Percentiles rank a stretch among this genome's conserved stretches.
Conservation (phyloP, 495 filamentous ascomycete species). For the Entonaema liquescens region DNA sequence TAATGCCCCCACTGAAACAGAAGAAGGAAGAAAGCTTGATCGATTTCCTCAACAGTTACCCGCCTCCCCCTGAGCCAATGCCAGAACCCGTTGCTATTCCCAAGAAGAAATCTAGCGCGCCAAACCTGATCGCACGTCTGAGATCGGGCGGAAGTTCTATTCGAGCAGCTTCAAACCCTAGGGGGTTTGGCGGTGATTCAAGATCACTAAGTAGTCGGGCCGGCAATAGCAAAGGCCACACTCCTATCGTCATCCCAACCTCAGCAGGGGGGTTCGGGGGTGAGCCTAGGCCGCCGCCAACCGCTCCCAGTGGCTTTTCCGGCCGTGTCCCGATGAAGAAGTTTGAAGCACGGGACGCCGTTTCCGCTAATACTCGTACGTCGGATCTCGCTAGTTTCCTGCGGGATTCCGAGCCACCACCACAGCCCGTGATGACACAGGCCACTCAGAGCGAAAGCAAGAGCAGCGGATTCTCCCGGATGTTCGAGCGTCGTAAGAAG, state of each 20-base stretch:
- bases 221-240: conserved; percentile 48
- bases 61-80: conserved; percentile 70
- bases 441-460: conserved; percentile 38
- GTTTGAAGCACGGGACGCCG: conserved; percentile 62
- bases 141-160: conserved; percentile 51
- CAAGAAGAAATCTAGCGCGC: conserved; percentile 68
- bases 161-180: conserved; percentile 38
- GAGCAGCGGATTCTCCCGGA: conserved; percentile 42
- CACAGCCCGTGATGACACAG: conserved; percentile 31
- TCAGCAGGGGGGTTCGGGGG: conserved; percentile 43
- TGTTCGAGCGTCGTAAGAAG: conserved; percentile 49
- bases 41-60: conserved; percentile 87
- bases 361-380: conserved; percentile 57
- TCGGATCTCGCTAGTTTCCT: conserved; percentile 84
- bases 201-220: conserved; percentile 48
- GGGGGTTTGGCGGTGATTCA: conserved; percentile 44
- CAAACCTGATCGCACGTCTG: conserved; percentile 70
- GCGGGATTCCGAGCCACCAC: conserved; percentile 76
- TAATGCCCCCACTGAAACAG: conserved; percentile 46
- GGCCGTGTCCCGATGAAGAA: conserved; percentile 59
- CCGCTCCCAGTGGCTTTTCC: conserved; percentile 27
- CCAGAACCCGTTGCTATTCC: conserved; percentile 54
- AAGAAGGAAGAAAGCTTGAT: conserved; percentile 77
- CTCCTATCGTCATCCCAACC: conserved; percentile 57
- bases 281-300: conserved; percentile 32